Base-by-base conservation (phyloP, 2,329 filamentous ascomycete genomes). In the Orbilia ellipsospora region DNA sequence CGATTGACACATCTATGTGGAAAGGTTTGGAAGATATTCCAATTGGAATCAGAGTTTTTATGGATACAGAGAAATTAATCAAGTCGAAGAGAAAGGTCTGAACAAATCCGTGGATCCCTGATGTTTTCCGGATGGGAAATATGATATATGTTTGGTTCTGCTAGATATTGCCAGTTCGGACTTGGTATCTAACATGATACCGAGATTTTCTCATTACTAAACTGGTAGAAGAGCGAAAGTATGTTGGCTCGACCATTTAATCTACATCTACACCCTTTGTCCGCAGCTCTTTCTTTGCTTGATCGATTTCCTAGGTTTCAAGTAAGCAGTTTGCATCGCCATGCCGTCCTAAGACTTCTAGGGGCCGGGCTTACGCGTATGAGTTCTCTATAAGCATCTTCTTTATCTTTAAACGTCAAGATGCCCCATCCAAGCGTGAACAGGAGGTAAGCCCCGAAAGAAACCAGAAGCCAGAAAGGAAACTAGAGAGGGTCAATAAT, bases 381-480 rank as follows among this genome's bases (percentile, higher is more conserved):
- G 45, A 99, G 85, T 84, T 97, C 94, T 82, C 90, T 88, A 84
- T 98, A 91, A 62, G 95, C 95, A 77, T 92, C 88, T 65, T 94
- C 94, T 57, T 96, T 93, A 83, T 98, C 94, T 86, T 97, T 95
- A 87, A 99, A 99, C 69, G 93, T 97, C 82, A 97, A 87, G 80
- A 99, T 92, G 78, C 95, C 95, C 85, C 89, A 91, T 80, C 95
- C 95, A 77, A 99, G 90, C 80, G 93, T 92, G 85, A 91, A 93
- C 78, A 99, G 90, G 18, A 99, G 90, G 84, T 93, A 94, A 77
- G 94, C 91, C 83, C 94, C 95, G 81, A 98, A 94, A 20, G 92
- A 90, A 78, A 99, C 92, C 80, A 98, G 86, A 55, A 88, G 89
- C 92, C 94, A 99, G 85, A 97, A 92, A 68, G 95, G 95, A 56